Conservation (phyloP, 805 yeast species). For the Zygotorulaspora sp. region DNA sequence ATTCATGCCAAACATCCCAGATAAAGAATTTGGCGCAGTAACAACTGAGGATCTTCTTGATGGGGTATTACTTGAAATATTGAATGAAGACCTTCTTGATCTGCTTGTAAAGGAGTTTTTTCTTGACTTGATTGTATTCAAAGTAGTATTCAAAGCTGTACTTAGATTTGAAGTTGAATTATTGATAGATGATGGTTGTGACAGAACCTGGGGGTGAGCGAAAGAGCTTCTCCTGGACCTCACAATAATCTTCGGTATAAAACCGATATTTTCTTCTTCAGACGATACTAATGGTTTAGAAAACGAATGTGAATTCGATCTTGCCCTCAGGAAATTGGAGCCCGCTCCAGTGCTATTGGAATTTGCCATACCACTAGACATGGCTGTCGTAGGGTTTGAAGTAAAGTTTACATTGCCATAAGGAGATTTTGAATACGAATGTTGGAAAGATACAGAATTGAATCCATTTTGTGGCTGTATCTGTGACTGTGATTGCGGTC, state of each 20-base stretch:
- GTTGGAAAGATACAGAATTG: background rate
- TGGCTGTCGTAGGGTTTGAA: background rate
- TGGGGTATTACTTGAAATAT: constrained; percentile 22
- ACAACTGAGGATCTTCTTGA: constrained; percentile 32
- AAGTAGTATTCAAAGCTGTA: constrained; percentile 22
- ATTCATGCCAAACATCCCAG: constrained; percentile 11
- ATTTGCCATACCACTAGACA: constrained; percentile 1
- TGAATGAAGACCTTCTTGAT: constrained; percentile 33
- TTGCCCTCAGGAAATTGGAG: constrained; percentile 25
- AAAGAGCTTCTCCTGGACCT: constrained; percentile 34
- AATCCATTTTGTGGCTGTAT: constrained; percentile 1
- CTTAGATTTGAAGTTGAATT: constrained; percentile 17
- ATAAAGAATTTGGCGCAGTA: constrained; percentile 24
- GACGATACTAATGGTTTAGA: constrained; percentile 15
- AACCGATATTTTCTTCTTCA: constrained; percentile 33
- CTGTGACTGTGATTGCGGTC: background rate
- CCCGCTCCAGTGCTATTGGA: constrained; percentile 16
- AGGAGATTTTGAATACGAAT: constrained; percentile 1
- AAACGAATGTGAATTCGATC: constrained; percentile 30
- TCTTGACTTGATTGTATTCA: constrained; percentile 28
- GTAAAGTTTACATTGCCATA: background rate
- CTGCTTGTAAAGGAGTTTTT: constrained; percentile 33
- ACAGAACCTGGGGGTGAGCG: constrained; percentile 13
- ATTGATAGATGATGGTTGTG: constrained; percentile 12
- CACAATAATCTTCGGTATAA: constrained; percentile 35